phyloP scores from a whole-genome alignment of 2,329 filamentous ascomycete genomes.

The Penicillium crustosum region DNA sequence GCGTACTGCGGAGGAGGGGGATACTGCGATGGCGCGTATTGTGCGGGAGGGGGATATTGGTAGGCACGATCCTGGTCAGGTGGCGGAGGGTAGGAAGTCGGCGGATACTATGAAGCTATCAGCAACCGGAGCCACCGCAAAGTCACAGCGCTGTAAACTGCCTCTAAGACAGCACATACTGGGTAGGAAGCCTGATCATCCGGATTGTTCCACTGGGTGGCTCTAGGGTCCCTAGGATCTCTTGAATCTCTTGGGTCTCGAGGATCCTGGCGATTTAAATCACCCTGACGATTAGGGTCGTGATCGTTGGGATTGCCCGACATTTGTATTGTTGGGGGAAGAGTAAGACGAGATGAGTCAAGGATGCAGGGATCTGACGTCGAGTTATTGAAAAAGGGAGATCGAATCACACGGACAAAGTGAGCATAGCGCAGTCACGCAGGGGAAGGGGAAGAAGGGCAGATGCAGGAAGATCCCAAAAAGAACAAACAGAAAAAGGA shows the following conservation, averaged over 20 bases:
- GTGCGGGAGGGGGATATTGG: conserved; percentile 36
- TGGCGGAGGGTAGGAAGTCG: conserved; percentile 35
- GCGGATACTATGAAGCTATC: conserved; percentile 30
- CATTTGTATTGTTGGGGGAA: conserved; percentile 33
- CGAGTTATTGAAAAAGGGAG: conserved; percentile 24
- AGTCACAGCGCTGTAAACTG: background rate
- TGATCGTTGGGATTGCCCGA: conserved; percentile 45
- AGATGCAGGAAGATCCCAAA: conserved; percentile 12
- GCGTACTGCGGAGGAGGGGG: conserved; percentile 26
- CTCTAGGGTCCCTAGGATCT: conserved; percentile 35
- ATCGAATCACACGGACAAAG: conserved; percentile 26
- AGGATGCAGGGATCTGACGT: conserved; percentile 29
- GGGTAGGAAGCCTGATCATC: conserved; percentile 42
- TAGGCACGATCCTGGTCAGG: conserved; percentile 33
- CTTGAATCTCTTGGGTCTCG: conserved; percentile 19
- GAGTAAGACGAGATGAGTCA: conserved; percentile 27
- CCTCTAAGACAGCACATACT: conserved; percentile 30
- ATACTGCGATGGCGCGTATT: conserved; percentile 33
- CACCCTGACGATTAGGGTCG: conserved; percentile 38
- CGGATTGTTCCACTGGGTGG: conserved; percentile 45
- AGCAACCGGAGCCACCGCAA: background rate
- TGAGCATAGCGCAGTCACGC: conserved; percentile 29
- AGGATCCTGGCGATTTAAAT: conserved; percentile 42
- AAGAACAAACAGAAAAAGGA: conserved; percentile 15
- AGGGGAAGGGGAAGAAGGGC: conserved; percentile 21